Conservation (phyloP, 257 asterid genomes). For the Solanum paucissectum region DNA sequence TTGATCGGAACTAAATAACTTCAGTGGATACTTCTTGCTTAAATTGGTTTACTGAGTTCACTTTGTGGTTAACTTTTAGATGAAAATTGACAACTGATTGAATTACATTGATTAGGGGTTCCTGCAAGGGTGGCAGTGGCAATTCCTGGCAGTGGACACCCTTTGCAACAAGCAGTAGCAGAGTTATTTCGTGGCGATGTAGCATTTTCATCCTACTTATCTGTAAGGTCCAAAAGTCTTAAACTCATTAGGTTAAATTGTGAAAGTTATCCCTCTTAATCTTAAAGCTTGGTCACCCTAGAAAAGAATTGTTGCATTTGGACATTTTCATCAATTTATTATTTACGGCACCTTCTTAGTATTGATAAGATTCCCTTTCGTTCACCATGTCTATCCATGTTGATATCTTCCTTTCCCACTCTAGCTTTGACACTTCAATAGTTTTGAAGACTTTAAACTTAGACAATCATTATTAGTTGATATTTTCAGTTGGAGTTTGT, state of each 20-base stretch:
- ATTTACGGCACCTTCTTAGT: background rate
- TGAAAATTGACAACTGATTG: background rate
- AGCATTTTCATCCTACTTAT: slow-evolving; percentile 46
- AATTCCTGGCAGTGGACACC: slow-evolving; percentile 30
- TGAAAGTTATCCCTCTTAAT: background rate
- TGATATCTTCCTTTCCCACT: background rate
- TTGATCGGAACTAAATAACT: background rate
- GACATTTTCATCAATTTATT: background rate
- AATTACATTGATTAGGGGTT: slow-evolving; percentile 28
- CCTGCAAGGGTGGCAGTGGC: slow-evolving; percentile 41
- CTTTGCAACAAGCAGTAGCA: slow-evolving; percentile 32
- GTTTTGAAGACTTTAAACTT: background rate
- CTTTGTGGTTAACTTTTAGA: background rate
- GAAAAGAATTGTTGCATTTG: background rate
- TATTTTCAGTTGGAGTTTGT: background rate
- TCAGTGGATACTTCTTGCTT: background rate
- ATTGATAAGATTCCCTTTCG: background rate
- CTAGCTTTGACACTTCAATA: background rate
- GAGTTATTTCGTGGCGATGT: slow-evolving; percentile 33
- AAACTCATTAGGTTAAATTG: background rate
- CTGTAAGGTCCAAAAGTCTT: slow-evolving; percentile 40
- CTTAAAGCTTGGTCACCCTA: background rate
- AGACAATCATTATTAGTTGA: background rate
- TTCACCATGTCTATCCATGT: background rate
- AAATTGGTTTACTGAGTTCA: background rate